Percentiles rank a stretch among this genome's conserved stretches.
These are phyloP conservation scores for Allodekkera sacchari DNA, from an alignment of 805 yeast species.

Conservation along the genomic window DNA sequence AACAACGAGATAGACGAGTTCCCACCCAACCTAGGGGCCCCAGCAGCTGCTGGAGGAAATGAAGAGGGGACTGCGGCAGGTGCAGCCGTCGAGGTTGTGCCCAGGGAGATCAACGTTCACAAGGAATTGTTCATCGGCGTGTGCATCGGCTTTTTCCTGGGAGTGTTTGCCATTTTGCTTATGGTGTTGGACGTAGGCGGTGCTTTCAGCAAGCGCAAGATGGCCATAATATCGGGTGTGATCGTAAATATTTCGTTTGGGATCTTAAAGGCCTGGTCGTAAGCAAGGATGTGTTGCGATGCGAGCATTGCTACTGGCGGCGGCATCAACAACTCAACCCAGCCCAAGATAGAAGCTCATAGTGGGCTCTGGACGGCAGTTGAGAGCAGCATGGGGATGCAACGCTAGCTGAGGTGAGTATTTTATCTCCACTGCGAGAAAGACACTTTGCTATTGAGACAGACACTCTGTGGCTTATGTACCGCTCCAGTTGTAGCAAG, in stretches of 20 bases:
- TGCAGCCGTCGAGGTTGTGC: slow-evolving; percentile 13
- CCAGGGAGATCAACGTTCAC: slow-evolving; percentile 31
- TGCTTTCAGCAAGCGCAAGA: slow-evolving; percentile 50
- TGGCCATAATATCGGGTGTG: slow-evolving; percentile 68
- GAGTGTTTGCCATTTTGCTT: slow-evolving; percentile 60
- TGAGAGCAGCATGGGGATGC: too few species aligned
- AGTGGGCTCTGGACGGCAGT: too few species aligned
- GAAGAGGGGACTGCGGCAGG: slow-evolving; percentile 6
- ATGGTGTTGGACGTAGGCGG: slow-evolving; percentile 46
- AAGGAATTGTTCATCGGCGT: slow-evolving; percentile 66
- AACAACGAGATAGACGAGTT: slow-evolving; percentile 42
- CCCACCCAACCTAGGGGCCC: slow-evolving; percentile 24
- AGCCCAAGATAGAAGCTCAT: too few species aligned
- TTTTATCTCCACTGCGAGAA: too few species aligned
- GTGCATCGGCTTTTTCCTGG: slow-evolving; percentile 65
- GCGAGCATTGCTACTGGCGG: too few species aligned
- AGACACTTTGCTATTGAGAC: too few species aligned
- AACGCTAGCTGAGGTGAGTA: too few species aligned
- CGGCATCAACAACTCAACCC: too few species aligned
- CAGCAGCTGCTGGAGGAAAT: slow-evolving; percentile 3
- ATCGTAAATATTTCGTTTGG: slow-evolving; percentile 63
- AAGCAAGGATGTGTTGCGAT: too few species aligned
- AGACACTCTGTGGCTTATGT: too few species aligned
- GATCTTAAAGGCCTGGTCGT: slow-evolving; percentile 40
- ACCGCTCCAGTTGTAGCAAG: too few species aligned